Percentiles rank a stretch among this genome's conserved stretches.
Conservation (phyloP, 164 flowering plant species). For the Dillenia suffruticosa region DNA sequence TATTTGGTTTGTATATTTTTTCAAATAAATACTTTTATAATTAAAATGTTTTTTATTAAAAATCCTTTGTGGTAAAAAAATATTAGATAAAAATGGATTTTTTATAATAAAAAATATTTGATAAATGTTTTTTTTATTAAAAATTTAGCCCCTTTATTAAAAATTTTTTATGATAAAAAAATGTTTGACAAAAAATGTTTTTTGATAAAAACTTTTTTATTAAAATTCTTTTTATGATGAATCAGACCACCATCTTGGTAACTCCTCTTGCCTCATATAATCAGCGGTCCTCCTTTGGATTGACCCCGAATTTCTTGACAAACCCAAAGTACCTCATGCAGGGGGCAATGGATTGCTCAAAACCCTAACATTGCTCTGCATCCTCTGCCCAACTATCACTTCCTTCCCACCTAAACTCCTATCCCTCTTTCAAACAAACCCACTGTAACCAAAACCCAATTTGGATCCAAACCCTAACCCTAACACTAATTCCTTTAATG, state of each 20-base stretch:
- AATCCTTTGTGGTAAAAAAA: no score
- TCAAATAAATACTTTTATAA: no score
- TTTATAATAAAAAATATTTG: no score
- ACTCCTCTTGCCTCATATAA: slow-evolving; percentile 14
- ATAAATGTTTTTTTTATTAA: no score
- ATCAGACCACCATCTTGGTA: slow-evolving; percentile 88
- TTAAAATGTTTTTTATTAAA: no score
- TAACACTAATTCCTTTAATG: slow-evolving; percentile 22
- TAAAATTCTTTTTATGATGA: no score
- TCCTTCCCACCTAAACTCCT: slow-evolving; percentile 84
- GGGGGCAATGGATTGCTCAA: slow-evolving; percentile 26
- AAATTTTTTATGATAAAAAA: no score
- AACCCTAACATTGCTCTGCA: slow-evolving; percentile 8
- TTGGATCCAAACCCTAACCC: slow-evolving; percentile 12
- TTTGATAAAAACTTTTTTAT: no score
- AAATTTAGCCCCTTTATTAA: no score
- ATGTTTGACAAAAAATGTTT: no score
- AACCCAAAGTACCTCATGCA: slow-evolving; percentile 4
- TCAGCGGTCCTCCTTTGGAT: slow-evolving; percentile 1
- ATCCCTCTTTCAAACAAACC: slow-evolving; percentile 54
- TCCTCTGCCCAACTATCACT: slow-evolving; percentile 57
- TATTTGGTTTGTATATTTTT: no score
- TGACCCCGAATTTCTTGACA: neutral
- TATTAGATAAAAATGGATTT: no score
- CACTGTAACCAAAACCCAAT: slow-evolving; percentile 17